Evolutionary conservation across 2,329 filamentous ascomycete species (phyloP), one percentile per base, ranked within the genome.

Genomic region (Grosmannia huntii): DNA sequence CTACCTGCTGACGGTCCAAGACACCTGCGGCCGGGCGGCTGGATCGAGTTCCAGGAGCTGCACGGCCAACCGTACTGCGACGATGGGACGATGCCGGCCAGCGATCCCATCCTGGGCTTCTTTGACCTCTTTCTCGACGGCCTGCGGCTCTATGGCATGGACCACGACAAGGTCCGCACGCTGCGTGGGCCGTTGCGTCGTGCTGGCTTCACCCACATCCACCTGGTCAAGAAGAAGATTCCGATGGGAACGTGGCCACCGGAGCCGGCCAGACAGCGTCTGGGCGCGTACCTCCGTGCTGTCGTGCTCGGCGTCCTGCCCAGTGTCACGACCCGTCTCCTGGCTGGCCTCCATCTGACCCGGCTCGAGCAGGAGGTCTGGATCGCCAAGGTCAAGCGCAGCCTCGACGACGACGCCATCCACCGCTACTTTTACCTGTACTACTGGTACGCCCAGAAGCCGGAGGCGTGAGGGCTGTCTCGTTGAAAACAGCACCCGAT

Each of bases 11-110:
- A 55, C 19, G 16, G 12, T 2, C 23, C 33, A 49, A 75, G 72
- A 11, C 68, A 77, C 58, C 63, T 77, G 12, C 70, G 67, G 49
- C 69, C 71, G 0, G 76, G 76, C n/a, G 76, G 75, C 41, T 80
- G 75, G 75, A 68, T 79, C 49, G 76, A 79, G 63, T 72, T 75
- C 48, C 74, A 77, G 25, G 77, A 79, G 56, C 68, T 76, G 33
- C 69, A 73, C 51, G 69, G 69, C 14, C 66, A 66, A 27, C 68
- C 75, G 14, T 65, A 68, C 31, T 77, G 71, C 60, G 75, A 78
- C 60, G 73, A 77, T 57, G 70, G 66, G 49, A 73, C 73, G 11
- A 75, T 78, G 70, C 64, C 65, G 1, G 63, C 67, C 4, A 68
- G 74, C 54, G 70, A 76, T 51, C 67, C 71, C 3, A 63, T 76